Base-by-base conservation (phyloP, 805 yeast species). In the Ogataea dorogensis region DNA sequence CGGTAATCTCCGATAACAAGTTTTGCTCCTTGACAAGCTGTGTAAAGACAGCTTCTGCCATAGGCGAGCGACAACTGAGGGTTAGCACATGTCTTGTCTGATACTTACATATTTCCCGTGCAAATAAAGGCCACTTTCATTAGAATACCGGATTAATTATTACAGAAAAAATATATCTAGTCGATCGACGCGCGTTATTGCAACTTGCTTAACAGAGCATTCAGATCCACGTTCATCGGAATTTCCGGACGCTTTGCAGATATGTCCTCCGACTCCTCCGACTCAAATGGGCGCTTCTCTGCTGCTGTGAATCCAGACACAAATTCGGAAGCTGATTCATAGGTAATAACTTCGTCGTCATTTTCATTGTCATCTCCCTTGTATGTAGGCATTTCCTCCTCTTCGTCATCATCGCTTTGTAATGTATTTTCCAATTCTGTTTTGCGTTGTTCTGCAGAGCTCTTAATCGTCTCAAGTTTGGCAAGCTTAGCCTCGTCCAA, bases 21-120 rank as follows among this genome's bases (percentile, higher is more conserved):
- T 81, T 80, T 14, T 62, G 58, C 28, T 74, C 56, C 27, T 75
- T 58, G 7, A 86, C 94, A 11, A 67, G 65, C 40, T 85, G 77
- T 31, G 67, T 69, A 63, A 89, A 87, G 1, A 88, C 86, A 0
- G 96, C 96, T 56, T 91, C 97, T 0, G 98, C 97, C 98, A 89
- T 91, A 10, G 98, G 98, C 2, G 96, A 87, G 31, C 97, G 89
- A 55, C 97, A 88, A 15, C 85, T 79, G 23, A 3, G 10, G 3
- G 40, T 36, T 36, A 36, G n/a, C 13, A 17, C 27, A 36, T 17
- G 7, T 34, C 32, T 32, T 18, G n/a, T 7, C 13, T n/a, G 9
- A 14, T 16, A 68, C 84, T 48, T 67, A 79, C 81, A 86, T 86
- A 59, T 89, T 89, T 3, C 97, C 97, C 17, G 87, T 67, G 54